Evolutionary conservation across 352 stramenopile genomes (phyloP).

Genomic region (Blastocystis sp.): DNA sequence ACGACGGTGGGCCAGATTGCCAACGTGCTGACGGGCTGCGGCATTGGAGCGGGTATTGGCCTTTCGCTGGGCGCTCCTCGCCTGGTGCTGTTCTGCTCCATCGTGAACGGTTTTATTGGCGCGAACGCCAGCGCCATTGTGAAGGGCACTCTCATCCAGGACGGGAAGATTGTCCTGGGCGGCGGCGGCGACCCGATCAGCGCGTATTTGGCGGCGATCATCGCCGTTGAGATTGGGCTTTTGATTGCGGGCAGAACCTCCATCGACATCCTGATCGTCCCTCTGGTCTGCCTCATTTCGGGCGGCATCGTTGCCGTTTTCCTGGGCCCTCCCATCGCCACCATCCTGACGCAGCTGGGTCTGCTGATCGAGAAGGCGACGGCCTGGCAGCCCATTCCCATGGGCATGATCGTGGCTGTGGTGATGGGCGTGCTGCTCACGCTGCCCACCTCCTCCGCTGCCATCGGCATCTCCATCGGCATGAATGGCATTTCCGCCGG

Average conservation of each 20-base stretch:
- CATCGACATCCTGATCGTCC: conserved; percentile 54
- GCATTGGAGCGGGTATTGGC: conserved; percentile 60
- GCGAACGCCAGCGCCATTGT: conserved; percentile 13
- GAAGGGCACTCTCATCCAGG: neutral
- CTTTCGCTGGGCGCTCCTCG: conserved; percentile 18
- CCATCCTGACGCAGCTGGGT: neutral
- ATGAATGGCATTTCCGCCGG: conserved; percentile 49
- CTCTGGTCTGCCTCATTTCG: conserved; percentile 41
- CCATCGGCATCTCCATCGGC: conserved; percentile 58
- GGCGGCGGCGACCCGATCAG: conserved; percentile 48
- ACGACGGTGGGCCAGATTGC: conserved; percentile 22
- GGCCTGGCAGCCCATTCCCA: conserved; percentile 26
- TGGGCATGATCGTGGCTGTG: conserved; percentile 47
- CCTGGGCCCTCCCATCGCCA: conserved; percentile 18
- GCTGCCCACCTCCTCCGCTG: conserved; percentile 45
- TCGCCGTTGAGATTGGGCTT: conserved; percentile 27
- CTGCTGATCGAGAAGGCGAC: conserved; percentile 9
- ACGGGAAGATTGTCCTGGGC: neutral
- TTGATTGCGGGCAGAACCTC: conserved; percentile 52
- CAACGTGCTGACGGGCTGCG: conserved; percentile 30
- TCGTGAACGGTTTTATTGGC: conserved; percentile 52
- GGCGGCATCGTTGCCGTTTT: neutral
- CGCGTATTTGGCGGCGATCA: conserved; percentile 34
- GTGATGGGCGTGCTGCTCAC: conserved; percentile 55
- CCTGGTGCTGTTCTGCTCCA: conserved; percentile 38